Evolutionary conservation across 1,284 basidiomycete genomes (phyloP), one percentile per base, ranked within the genome.

Genomic region (Chalciporus piperatoides): DNA sequence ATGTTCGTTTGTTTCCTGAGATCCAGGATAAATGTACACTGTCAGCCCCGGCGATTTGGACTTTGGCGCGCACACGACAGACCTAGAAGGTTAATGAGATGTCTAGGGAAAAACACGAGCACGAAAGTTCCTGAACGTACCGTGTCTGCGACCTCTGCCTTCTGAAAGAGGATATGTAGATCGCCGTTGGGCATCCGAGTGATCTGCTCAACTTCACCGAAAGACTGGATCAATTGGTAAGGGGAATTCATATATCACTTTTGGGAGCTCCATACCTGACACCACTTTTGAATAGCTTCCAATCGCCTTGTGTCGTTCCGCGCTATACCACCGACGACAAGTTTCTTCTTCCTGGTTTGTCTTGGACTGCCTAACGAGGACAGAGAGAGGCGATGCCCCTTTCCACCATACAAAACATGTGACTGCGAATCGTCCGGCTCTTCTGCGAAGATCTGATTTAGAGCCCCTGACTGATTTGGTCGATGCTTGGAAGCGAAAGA

Each of bases 1-100:
- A 61, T 46, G 56, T 45, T 61, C 76, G 76, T 59, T 76, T 80
- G 65, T 80, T 82, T 47, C 82, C 82, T n/a, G 78, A 72, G 52
- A 71, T 78, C 84, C 84, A 89, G 25, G 86, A 88, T 50, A 89
- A 68, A 57, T 81, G 76, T 36, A 89, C 86, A 62, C 85, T 87
- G 55, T 86, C 86, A 11, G 84, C 86, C 42, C 83, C 84, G 37
- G 75, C 67, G 52, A 89, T 89, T 56, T 76, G 73, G 1, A 89
- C 86, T 60, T 78, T 77, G 48, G 86, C 86, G 56, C 84, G 81
- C 46, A 89, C 66, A 35, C 86, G 84, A 62, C 86, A 89, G 2
- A 88, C 84, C 84, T 87, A 53, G 38, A 30, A 41, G 14, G 28
- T 49, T 19, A 11, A 21, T 57, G 8, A 61, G 44, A 40, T 21